Evolutionary conservation across 2,329 filamentous ascomycete species (phyloP).

Genomic region (Fusarium nisikadoi): DNA sequence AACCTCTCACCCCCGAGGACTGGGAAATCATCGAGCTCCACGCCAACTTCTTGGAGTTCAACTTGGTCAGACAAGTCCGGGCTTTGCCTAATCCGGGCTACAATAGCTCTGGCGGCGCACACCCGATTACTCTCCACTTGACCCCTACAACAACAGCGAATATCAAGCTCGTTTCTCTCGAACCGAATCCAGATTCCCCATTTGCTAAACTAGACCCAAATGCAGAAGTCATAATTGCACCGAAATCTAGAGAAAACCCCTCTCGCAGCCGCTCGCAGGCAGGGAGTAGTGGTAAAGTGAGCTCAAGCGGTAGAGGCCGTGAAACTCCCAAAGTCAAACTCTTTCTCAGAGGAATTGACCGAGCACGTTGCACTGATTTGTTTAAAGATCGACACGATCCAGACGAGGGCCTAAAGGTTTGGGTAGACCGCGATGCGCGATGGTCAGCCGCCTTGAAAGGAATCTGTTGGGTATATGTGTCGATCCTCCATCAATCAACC

Average conservation of each 20-base stretch:
- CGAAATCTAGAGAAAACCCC: slow-evolving; percentile 82
- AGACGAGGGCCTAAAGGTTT: neutral
- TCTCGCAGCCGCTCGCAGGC: neutral
- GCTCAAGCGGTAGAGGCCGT: neutral
- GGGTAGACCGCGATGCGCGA: neutral
- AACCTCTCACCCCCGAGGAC: slow-evolving; percentile 92
- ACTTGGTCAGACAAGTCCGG: slow-evolving; percentile 90
- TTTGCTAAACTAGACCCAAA: slow-evolving; percentile 96
- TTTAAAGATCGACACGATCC: neutral
- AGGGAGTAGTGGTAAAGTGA: neutral
- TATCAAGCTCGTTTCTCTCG: slow-evolving; percentile 84
- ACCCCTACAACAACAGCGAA: slow-evolving; percentile 96
- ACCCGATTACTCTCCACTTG: slow-evolving; percentile 71
- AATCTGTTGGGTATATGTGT: neutral
- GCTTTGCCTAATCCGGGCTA: slow-evolving; percentile 84
- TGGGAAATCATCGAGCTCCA: slow-evolving; percentile 99
- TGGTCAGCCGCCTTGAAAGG: neutral
- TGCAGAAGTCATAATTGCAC: slow-evolving; percentile 96
- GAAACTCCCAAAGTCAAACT: neutral
- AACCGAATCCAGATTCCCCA: slow-evolving; percentile 71
- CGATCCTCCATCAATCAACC: neutral
- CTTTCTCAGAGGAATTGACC: neutral
- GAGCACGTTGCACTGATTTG: neutral
- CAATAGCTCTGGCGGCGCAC: neutral
- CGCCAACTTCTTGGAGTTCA: slow-evolving; percentile 93